A percentile compares a stretch with the other conserved stretches of the same genome.
Evolutionary conservation across 1,284 basidiomycete species (phyloP).

Genomic region (Moniliella sp.): DNA sequence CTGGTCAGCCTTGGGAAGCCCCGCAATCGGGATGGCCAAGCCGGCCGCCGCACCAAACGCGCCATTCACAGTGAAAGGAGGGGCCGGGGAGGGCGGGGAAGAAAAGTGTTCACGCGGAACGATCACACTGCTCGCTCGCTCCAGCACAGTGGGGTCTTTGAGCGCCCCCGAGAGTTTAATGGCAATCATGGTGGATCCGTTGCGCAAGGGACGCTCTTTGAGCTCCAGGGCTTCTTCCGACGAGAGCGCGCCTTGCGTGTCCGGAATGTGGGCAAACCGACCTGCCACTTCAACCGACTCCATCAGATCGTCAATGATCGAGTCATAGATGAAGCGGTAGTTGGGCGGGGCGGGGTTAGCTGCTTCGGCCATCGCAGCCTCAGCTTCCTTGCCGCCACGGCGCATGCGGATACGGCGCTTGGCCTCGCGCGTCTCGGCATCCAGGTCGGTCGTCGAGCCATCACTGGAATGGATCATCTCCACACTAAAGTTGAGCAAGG

Average conservation of each 20-base stretch:
- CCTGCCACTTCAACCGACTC: slow-evolving; percentile 16
- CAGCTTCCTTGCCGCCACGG: slow-evolving; percentile 39
- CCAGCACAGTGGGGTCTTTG: slow-evolving; percentile 13
- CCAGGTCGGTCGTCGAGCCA: slow-evolving; percentile 47
- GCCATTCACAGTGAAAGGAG: slow-evolving; percentile 11
- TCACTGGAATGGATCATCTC: too few species aligned
- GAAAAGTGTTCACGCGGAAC: slow-evolving; percentile 19
- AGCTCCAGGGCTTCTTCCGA: too few species aligned
- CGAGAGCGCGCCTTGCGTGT: too few species aligned
- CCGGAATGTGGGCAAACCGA: too few species aligned
- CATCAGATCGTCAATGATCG: slow-evolving; percentile 12
- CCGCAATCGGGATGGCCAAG: slow-evolving; percentile 15
- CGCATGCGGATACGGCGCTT: neutral
- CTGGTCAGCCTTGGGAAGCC: slow-evolving; percentile 9
- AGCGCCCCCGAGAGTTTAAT: slow-evolving; percentile 24
- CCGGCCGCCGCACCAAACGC: slow-evolving; percentile 8
- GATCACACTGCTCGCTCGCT: slow-evolving; percentile 15
- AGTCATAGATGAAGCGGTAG: slow-evolving; percentile 1
- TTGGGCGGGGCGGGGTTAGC: slow-evolving; percentile 13
- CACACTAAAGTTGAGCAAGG: slow-evolving; percentile 60
- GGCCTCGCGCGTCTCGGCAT: slow-evolving; percentile 42
- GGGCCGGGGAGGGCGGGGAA: slow-evolving; percentile 11
- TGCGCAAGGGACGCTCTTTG: too few species aligned
- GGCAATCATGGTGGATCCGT: slow-evolving; percentile 7
- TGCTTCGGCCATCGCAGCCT: slow-evolving; percentile 10